A percentile compares a stretch with the other conserved stretches of the same genome.
phyloP scores from a whole-genome alignment of 2,329 filamentous ascomycete genomes.

The Trichoderma pleuroti region DNA sequence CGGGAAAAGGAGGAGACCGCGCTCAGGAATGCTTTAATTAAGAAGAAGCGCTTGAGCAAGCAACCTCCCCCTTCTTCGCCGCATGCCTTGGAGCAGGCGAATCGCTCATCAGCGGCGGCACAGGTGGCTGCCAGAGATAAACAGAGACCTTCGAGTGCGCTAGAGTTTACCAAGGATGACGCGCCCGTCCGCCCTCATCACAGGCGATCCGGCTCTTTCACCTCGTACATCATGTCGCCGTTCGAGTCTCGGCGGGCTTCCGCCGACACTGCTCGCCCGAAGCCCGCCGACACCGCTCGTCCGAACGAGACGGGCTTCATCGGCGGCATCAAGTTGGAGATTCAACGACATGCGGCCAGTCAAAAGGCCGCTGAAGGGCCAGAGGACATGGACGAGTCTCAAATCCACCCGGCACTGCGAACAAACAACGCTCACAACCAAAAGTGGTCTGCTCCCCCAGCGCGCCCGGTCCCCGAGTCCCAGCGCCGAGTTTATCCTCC shows the following conservation, averaged over 20 bases:
- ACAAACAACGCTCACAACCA: conserved; percentile 25
- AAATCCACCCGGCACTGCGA: conserved; percentile 36
- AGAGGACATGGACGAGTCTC: conserved; percentile 26
- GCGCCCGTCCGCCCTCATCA: conserved; percentile 26
- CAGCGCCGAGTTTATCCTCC: conserved; percentile 35
- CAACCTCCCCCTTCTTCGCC: conserved; percentile 28
- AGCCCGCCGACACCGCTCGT: conserved; percentile 29
- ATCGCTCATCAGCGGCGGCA: conserved; percentile 21
- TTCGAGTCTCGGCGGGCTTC: conserved; percentile 36
- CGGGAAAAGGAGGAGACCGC: conserved; percentile 18
- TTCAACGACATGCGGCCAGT: conserved; percentile 35
- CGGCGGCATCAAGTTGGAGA: conserved; percentile 41
- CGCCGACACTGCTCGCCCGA: conserved; percentile 27
- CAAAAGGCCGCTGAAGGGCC: conserved; percentile 29
- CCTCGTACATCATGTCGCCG: conserved; percentile 34
- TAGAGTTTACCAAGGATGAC: conserved; percentile 28
- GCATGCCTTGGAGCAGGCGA: conserved; percentile 19
- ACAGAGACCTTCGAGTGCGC: conserved; percentile 26
- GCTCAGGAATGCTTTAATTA: conserved; percentile 26
- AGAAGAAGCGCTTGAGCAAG: conserved; percentile 33
- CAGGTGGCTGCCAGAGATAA: conserved; percentile 17
- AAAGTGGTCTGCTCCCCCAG: conserved; percentile 28
- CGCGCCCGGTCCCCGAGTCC: conserved; percentile 24
- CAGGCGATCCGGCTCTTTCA: conserved; percentile 37
- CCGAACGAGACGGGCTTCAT: conserved; percentile 36